Percentiles rank a stretch among this genome's conserved stretches.
Conservation (phyloP, 805 yeast genomes). For the Wickerhamiella bombiphila region DNA sequence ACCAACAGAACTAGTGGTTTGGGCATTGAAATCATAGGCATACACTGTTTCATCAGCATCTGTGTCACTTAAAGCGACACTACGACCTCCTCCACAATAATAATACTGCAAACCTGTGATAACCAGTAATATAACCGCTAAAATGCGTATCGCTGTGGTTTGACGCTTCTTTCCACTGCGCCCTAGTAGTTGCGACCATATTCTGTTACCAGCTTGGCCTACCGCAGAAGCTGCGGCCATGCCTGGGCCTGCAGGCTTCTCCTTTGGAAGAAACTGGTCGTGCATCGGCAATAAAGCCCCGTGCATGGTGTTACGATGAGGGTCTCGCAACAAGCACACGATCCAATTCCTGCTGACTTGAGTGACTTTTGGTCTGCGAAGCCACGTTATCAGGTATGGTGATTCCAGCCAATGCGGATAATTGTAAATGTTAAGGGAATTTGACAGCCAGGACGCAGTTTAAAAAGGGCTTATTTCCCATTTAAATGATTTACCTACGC, state of each 20-base stretch:
- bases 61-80: neutral
- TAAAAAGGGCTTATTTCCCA: no score
- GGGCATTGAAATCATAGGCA: conserved; percentile 38
- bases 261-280: conserved; percentile 13
- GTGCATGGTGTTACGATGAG: no score
- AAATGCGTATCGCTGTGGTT: conserved; percentile 4
- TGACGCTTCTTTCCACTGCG: neutral
- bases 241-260: neutral
- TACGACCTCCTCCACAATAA: neutral
- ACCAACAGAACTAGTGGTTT: conserved; percentile 6
- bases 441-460: no score
- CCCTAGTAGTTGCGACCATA: neutral
- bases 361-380: no score
- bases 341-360: no score
- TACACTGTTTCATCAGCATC: neutral
- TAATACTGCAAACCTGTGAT: neutral
- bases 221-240: neutral
- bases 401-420: no score
- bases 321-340: no score
- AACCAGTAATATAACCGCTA: conserved; percentile 7
- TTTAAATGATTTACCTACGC: no score
- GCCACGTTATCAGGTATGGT: no score
- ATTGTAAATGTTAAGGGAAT: no score
- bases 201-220: no score
- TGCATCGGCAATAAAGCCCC: conserved; percentile 16